Evolutionary conservation across 768 basidiomycete genomes (phyloP).

Genomic region (Galerina sulciceps): DNA sequence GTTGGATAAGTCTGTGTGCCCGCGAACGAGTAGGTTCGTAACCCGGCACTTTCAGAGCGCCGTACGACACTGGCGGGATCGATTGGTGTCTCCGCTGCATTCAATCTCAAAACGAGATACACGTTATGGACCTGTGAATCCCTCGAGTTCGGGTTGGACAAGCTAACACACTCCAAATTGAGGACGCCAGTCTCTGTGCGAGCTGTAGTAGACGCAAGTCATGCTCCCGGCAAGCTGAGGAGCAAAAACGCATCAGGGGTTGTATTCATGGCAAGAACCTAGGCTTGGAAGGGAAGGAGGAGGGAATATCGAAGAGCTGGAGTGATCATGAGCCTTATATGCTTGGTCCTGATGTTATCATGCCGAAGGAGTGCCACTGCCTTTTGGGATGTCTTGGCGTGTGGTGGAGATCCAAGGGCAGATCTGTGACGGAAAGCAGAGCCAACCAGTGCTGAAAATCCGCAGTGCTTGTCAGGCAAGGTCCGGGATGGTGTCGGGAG

Average conservation of each 20-base stretch:
- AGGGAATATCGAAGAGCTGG: neutral
- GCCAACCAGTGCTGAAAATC: too few relatives aligned
- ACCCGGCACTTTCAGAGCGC: conserved; percentile 36
- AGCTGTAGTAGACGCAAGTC: conserved; percentile 36
- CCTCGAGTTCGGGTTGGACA: conserved; percentile 38
- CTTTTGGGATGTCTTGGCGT: neutral
- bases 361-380: neutral
- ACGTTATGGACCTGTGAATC: conserved; percentile 51
- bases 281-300: neutral
- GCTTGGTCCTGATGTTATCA: neutral
- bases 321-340: neutral
- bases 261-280: conserved; percentile 4
- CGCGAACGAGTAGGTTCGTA: conserved; percentile 50
- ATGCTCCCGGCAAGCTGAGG: conserved; percentile 53
- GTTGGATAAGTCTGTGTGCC: conserved; percentile 39
- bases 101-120: conserved; percentile 67
- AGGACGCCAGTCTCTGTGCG: conserved; percentile 46
- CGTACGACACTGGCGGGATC: conserved; percentile 57
- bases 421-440: too few relatives aligned
- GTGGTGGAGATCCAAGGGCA: too few relatives aligned
- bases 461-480: too few relatives aligned
- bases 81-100: conserved; percentile 59
- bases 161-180: conserved; percentile 66
- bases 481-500: too few relatives aligned
- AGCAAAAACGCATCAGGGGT: conserved; percentile 58